These are phyloP conservation scores for Chaetomiaceae sp. DNA, from an alignment of 2,329 filamentous ascomycete species.

Conservation along the genomic window DNA sequence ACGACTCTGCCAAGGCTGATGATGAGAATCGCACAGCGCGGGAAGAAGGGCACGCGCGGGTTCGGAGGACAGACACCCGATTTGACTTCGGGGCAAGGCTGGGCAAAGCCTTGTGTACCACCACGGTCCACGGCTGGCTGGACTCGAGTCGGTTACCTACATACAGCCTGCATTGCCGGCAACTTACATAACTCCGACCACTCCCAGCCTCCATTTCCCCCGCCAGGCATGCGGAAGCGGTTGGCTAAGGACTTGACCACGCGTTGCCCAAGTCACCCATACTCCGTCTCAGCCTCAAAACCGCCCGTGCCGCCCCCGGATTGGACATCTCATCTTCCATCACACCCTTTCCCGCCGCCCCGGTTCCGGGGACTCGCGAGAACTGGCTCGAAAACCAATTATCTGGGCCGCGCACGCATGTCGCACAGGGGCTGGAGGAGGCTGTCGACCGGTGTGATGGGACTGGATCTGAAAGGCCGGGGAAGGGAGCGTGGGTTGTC, in stretches of 20 bases:
- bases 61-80: not conserved
- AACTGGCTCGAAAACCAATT: not conserved
- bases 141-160: not conserved
- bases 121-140: not conserved
- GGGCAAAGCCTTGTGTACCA: not conserved
- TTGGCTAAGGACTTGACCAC: not conserved
- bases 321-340: not conserved
- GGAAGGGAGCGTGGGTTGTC: not conserved
- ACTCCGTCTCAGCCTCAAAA: not conserved
- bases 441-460: conserved; percentile 5
- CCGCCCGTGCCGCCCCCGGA: not conserved
- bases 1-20: not conserved
- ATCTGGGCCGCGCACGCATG: not conserved
- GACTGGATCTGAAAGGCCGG: not conserved
- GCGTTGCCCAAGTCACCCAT: not conserved
- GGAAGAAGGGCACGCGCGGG: not conserved
- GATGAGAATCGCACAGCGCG: not conserved
- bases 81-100: not conserved
- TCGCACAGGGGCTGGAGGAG: not conserved
- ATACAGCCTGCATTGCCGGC: not conserved
- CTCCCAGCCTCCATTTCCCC: not conserved
- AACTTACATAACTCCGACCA: not conserved
- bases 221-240: not conserved
- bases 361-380: not conserved
- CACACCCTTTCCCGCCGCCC: not conserved